These are phyloP conservation scores for Saccharomycopsis selenospora DNA, from an alignment of 805 yeast species.

Conservation along the genomic window DNA sequence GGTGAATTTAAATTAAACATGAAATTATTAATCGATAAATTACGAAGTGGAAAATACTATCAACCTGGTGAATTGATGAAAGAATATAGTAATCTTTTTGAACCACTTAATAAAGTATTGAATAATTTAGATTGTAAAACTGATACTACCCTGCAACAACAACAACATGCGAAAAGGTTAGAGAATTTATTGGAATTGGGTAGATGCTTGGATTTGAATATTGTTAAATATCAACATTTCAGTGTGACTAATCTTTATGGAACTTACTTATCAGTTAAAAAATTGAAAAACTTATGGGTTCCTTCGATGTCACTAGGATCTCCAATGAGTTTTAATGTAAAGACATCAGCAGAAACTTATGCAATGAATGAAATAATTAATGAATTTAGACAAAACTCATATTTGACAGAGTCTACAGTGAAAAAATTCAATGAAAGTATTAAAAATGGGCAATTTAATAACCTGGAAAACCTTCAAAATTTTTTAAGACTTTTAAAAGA, in stretches of 20 bases:
- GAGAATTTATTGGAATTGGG: conserved; percentile 2
- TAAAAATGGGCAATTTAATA: neutral
- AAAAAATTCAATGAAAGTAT: conserved; percentile 6
- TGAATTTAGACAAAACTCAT: neutral
- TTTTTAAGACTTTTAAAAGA: conserved; percentile 43
- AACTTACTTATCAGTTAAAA: conserved; percentile 9
- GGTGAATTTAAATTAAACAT: conserved; percentile 23
- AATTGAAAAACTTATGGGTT: conserved; percentile 15
- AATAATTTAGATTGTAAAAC: neutral
- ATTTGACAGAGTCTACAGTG: neutral
- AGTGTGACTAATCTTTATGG: conserved; percentile 1
- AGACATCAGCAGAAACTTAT: neutral
- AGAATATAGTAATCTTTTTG: conserved; percentile 2
- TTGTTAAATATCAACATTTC: neutral
- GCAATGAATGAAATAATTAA: neutral
- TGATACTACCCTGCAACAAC: neutral
- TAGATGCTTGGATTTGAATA: conserved; percentile 3
- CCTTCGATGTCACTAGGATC: conserved; percentile 5
- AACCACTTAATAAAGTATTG: neutral
- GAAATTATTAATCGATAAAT: conserved; percentile 23
- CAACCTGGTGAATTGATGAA: neutral
- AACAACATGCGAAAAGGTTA: neutral
- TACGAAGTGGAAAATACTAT: neutral
- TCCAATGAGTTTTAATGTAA: conserved; percentile 9
- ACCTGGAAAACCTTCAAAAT: conserved; percentile 30